A percentile compares a stretch with the other conserved stretches of the same genome.
Conservation (phyloP, 192 early-diverging fungal genomes). For the Entomortierella chlamydospora region DNA sequence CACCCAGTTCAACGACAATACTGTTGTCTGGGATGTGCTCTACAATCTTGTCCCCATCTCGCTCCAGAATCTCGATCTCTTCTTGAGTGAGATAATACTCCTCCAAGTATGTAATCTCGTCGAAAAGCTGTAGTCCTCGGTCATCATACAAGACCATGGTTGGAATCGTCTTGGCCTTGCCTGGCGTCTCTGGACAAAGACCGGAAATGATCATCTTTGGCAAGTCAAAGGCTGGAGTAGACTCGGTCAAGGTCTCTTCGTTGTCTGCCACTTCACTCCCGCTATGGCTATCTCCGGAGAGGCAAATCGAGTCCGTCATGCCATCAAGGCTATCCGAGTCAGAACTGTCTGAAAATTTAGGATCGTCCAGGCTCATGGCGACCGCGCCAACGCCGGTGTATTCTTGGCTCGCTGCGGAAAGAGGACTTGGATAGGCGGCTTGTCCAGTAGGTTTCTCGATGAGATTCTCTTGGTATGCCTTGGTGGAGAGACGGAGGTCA, state of each 20-base stretch:
- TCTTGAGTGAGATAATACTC: slow-evolving; percentile 92
- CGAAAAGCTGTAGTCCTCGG: slow-evolving; percentile 86
- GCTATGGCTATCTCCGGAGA: slow-evolving; percentile 5
- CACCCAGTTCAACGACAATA: slow-evolving; percentile 89
- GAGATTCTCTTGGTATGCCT: background rate
- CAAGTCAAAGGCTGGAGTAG: slow-evolving; percentile 19
- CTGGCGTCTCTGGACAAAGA: slow-evolving; percentile 19
- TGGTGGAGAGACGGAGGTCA: slow-evolving; percentile 29
- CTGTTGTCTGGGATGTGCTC: slow-evolving; percentile 73
- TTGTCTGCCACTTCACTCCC: background rate
- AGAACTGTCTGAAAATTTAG: background rate
- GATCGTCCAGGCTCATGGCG: slow-evolving; percentile 9
- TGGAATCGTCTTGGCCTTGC: slow-evolving; percentile 71
- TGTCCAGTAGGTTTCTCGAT: background rate
- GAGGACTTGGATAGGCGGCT: slow-evolving; percentile 25
- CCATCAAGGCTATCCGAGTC: slow-evolving; percentile 37
- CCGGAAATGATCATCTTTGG: slow-evolving; percentile 42
- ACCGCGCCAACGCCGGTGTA: background rate
- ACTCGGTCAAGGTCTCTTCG: background rate
- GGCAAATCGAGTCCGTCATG: slow-evolving; percentile 20
- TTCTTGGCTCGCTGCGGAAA: slow-evolving; percentile 3
- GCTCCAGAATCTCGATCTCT: slow-evolving; percentile 85
- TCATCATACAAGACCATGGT: slow-evolving; percentile 90
- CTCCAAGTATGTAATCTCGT: slow-evolving; percentile 86
- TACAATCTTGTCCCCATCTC: slow-evolving; percentile 69